Base-by-base conservation (phyloP, 108 stramenopile species). In the Skeletonema potamos region DNA sequence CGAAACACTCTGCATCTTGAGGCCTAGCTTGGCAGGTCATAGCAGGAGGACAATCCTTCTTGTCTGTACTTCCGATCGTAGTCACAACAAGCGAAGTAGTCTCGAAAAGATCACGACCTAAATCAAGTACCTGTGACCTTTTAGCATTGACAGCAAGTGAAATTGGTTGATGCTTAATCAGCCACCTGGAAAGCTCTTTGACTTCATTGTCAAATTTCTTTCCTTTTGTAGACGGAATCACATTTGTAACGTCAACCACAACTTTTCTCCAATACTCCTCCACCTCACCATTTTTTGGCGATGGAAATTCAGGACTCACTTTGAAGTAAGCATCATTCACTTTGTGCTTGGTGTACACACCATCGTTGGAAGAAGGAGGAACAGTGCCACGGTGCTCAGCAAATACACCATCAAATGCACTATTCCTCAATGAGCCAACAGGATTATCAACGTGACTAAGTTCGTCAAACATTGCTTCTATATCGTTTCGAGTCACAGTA, bases 1-100 rank as follows among this genome's bases (percentile, higher is more conserved):
- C 94, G 74, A 95, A 95, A 62, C 91, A 78, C 62, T 95, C 94
- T 4, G 82, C 89, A 65, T 95, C 92, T 78, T 95, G 94, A 0
- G 94, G 92, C 12, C 94, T 82, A 32, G 94, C 94, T 58, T 95
- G 94, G 60, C 90, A 91, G 8, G 92, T 92, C 79, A 92, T 76
- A 1, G 94, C 94, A 0, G 89, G 90, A 27, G 84, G 86, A 29
- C 72, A 61, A 60, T 71, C 60, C 7, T 9, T 36, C 32, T 82
- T 67, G 13, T 88, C 84, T 0, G 84, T 82, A 20, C 81, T 81
- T 28, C 94, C 94, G 43, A 92, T 82, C 29, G 91, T 92, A 54
- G 84, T 85, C 20, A 95, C 94, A 18, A 92, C 94, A 32, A 88
- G 64, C 4, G 86, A 89, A 6, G 92, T 92, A 27, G 63, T 81